phyloP scores from a whole-genome alignment of 2,329 filamentous ascomycete species.

The Aureobasidium mangrovei region DNA sequence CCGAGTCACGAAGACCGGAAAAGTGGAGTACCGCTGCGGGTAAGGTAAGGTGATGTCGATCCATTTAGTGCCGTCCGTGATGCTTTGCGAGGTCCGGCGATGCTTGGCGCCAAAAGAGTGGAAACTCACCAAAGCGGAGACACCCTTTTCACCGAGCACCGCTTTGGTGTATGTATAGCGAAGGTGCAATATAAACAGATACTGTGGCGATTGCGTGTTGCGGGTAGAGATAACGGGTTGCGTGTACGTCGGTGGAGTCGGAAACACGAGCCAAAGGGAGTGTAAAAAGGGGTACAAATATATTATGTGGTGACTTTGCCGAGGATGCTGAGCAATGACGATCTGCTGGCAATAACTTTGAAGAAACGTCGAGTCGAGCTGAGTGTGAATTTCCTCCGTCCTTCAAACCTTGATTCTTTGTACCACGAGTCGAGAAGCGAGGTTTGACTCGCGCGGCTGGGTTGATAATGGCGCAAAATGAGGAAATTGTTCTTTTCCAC shows the following conservation, averaged over 20 bases:
- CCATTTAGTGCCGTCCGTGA: neutral
- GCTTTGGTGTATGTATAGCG: neutral
- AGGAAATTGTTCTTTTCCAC: slow-evolving; percentile 52
- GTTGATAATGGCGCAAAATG: slow-evolving; percentile 22
- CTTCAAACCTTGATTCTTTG: neutral
- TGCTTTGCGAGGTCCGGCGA: neutral
- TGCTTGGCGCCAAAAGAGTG: neutral
- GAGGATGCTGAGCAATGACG: neutral
- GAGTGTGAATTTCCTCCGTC: neutral
- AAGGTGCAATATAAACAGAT: neutral
- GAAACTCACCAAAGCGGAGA: neutral
- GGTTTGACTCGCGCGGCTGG: neutral
- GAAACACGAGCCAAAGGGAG: neutral
- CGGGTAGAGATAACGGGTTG: neutral
- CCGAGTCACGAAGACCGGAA: too few species aligned
- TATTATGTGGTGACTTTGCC: neutral
- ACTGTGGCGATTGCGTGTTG: neutral
- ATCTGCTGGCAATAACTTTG: neutral
- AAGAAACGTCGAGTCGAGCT: neutral
- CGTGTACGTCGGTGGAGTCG: neutral
- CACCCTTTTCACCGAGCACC: neutral
- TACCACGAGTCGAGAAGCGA: neutral
- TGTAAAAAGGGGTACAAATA: neutral
- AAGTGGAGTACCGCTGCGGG: too few species aligned
- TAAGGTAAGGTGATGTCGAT: slow-evolving; percentile 8